Percentiles rank a stretch among this genome's conserved stretches.
Evolutionary conservation across 306 rosid species (phyloP).

Genomic region (Adenanthera pavonina): DNA sequence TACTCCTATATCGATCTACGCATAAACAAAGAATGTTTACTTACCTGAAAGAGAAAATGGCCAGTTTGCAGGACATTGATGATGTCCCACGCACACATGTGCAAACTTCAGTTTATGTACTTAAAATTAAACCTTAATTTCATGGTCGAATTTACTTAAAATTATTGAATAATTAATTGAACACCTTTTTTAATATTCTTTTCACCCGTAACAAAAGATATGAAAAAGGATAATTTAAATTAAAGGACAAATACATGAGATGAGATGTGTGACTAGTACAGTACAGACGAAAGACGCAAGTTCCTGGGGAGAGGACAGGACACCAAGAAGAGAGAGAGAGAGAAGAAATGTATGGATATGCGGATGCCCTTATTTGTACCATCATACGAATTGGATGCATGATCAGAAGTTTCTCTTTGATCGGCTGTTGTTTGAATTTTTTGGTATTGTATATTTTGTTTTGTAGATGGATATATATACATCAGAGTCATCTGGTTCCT

Average conservation of each 20-base stretch:
- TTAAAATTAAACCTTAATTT: background rate
- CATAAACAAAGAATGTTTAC: background rate
- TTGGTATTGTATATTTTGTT: conserved; percentile 31
- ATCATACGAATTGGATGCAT: conserved; percentile 33
- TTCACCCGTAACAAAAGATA: background rate
- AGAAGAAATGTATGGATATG: background rate
- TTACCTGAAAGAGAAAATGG: background rate
- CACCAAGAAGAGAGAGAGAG: background rate
- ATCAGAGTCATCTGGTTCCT: conserved; percentile 35
- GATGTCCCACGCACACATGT: conserved; percentile 41
- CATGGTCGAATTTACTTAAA: conserved; percentile 34
- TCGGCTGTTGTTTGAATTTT: conserved; percentile 38
- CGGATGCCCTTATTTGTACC: conserved; percentile 7
- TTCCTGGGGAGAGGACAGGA: background rate
- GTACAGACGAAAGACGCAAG: background rate
- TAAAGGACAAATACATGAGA: background rate
- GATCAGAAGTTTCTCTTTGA: conserved; percentile 48
- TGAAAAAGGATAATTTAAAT: background rate
- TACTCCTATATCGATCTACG: background rate
- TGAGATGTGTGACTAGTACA: background rate
- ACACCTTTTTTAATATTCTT: conserved; percentile 24
- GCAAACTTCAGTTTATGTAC: background rate
- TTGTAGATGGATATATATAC: background rate
- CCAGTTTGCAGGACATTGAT: background rate
- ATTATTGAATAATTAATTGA: conserved; percentile 34